Base-by-base conservation (phyloP, 306 rosid genomes). In the Malus domestica region DNA sequence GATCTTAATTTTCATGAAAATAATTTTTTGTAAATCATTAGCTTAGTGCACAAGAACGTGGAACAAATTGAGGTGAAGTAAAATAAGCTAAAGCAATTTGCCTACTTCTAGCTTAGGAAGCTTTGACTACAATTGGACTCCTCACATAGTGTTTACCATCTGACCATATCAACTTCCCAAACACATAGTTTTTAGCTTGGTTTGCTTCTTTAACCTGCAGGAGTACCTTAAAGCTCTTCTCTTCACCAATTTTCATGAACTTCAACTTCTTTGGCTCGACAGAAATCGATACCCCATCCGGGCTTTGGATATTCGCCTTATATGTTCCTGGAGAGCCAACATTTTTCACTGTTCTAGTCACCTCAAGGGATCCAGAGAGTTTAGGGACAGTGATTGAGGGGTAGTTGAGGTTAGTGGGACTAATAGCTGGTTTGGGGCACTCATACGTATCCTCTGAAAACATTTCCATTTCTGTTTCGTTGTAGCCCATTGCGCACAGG, bases 331-430 rank as follows among this genome's bases (percentile, higher is more conserved):
- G 90, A 68, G 80, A 62, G 70, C 97, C 97, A 18, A 94, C 98
- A 52, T 90, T 92, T 76, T 90, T 94, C 45, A 94, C 35, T 30
- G 67, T 89, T 82, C 97, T 84, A 74, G 66, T 85, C 20, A 94
- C 80, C 10, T 74, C 86, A 40, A 88, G 78, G 9, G 95, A 85
- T n/a, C 82, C 73, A 2, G 87, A 75, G 76, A 94, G 89, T 11
- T 78, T 77, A 16, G 95, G 95, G 75, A 92, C 93, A 22, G 95
- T 84, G 78, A 94, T 89, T 70, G 98, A 92, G 35, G 98, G 98
- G 71, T 90, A 81, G 81, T 94, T 94, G 65, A 92, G 90, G 84
- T 92, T 76, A 38, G 82, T 80, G 78, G 80, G 79, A 74, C 74
- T 83, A 3, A 86, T 75, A 7, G 60, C 60, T 14, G 73, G 82